A percentile compares a stretch with the other conserved stretches of the same genome.
phyloP scores from a whole-genome alignment of 2,329 filamentous ascomycete genomes.

The Pseudogymnoascus destructans region DNA sequence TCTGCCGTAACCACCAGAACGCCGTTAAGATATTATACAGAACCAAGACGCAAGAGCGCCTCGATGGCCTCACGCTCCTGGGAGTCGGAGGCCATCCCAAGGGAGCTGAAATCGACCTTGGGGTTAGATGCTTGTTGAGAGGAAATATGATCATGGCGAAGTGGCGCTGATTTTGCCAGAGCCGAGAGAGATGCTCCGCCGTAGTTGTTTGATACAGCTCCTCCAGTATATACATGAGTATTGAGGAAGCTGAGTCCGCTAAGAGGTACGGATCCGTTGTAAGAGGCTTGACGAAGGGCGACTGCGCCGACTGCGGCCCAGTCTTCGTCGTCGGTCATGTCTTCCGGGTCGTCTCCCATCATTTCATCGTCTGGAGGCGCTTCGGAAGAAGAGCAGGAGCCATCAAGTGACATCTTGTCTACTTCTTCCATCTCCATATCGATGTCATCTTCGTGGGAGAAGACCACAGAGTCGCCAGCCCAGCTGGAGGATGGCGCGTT shows the following conservation, averaged over 20 bases:
- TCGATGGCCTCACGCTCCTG: conserved; percentile 74
- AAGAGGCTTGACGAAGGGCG: conserved; percentile 58
- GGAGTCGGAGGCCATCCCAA: conserved; percentile 38
- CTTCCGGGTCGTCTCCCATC: conserved; percentile 65
- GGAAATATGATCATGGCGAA: conserved; percentile 15
- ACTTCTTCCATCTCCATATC: conserved; percentile 70
- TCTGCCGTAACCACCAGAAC: conserved; percentile 4
- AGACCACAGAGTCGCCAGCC: conserved; percentile 58
- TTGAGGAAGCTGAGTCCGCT: conserved; percentile 32
- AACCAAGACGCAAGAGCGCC: conserved; percentile 68
- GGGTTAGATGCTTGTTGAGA: conserved; percentile 34
- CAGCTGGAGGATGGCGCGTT: conserved; percentile 45
- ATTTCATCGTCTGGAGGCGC: conserved; percentile 49
- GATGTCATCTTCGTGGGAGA: conserved; percentile 57
- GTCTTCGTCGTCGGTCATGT: conserved; percentile 90
- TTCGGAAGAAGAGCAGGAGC: conserved; percentile 65
- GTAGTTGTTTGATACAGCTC: conserved; percentile 18
- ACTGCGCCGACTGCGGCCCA: conserved; percentile 85
- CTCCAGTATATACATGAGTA: conserved; percentile 36
- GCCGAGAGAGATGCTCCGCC: conserved; percentile 22
- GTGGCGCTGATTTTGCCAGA: conserved; percentile 24
- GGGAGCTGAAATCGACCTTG: conserved; percentile 37
- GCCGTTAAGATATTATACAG: conserved; percentile 40
- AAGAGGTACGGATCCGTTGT: conserved; percentile 43
- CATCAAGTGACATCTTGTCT: conserved; percentile 86